Base-by-base conservation (phyloP, 2,329 filamentous ascomycete species). In the Golovinomyces cichoracearum region DNA sequence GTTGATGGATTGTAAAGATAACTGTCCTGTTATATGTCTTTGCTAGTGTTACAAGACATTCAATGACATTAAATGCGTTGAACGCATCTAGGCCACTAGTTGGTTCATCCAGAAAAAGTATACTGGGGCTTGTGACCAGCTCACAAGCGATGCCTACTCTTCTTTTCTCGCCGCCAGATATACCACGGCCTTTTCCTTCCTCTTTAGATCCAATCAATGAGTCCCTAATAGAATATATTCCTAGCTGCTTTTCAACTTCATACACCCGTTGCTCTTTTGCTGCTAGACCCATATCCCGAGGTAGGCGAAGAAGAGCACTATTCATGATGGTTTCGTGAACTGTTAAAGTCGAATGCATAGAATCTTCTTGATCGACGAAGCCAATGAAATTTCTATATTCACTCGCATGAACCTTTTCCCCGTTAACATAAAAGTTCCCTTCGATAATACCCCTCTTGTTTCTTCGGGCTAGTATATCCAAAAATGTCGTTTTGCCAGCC, bases 361-460 rank as follows among this genome's bases (percentile, higher is more conserved):
- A 93, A 60, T 98, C 90, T 60, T 98, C 90, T 65, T 98, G 90
- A 57, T 98, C 90, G 37, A 98, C 90, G 57, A 95, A 98, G 21
- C 92, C 90, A 54, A 94, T 80, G 47, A 95, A 84, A 52, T 76
- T 86, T 60, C 82, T 83, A 65, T 90, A 98, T 53, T 94, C 83
- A 26, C 73, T 63, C 61, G 94, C 83, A 27, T 69, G 70, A 33
- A 95, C 78, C 62, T 83, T 88, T 62, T 95, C 84, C 29, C 90
- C 92, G 55, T 95, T 95, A 58, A 98, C 77, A 58, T 80, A 90
- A 58, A 94, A 93, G 51, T 88, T 74, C 19, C 92, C 92, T 7
- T 71, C 67, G 0, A 81, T 74, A 1, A 69, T 63, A 35, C 90
- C 92, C 29, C 85, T 78, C 65, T 98, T 98, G 64, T 95, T 95